Evolutionary conservation across 495 filamentous ascomycete species (phyloP), one percentile per base, ranked within the genome.

Genomic region (Neurospora sp.): DNA sequence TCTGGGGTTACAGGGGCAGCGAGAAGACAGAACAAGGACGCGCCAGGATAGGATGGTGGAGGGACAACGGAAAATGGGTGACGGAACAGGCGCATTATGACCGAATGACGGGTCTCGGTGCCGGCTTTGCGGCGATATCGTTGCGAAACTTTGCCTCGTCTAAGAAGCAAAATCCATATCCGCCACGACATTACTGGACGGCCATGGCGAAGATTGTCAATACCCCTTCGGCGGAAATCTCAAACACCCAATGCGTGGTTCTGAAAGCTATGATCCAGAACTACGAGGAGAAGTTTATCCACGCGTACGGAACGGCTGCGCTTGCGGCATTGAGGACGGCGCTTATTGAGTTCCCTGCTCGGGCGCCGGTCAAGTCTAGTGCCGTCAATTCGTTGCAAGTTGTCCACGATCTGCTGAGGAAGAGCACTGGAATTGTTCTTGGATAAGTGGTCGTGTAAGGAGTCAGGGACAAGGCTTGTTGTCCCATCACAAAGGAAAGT

Each of bases 1-100:
- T 99, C 13, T 98, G 92, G 80, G 96, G 96, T 24, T 90, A 94
- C 76, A 86, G 87, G 28, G 95, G 92, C 40, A 88, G 84, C 69
- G 92, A 96, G 75, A 90, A 88, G 70, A 96, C 92, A 0, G 86
- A 90, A 66, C 83, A 85, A 24, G 94, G 94, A 6, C 86, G 89
- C 9, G 75, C 79, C 40, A 86, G 88, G n/a, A 79, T 98, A 2
- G 95, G 95, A 5, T 97, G 94, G 94, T 88, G 85, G 73, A 86
- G 87, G 38, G 84, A 88, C n/a, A 76, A 78, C 15, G 82, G 81
- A 36, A 88, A 84, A 15, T 96, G 85, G 78, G 83, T 92, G 69
- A 75, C 82, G 3, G 89, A 92, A 73, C 90, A 94, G 75, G 78
- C 81, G 11, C 93, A 98, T 82, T 86, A 86, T 73, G 91, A 93